Evolutionary conservation across 1,139 yeast species (phyloP).

Genomic region (Casaregolazyma lundiana): DNA sequence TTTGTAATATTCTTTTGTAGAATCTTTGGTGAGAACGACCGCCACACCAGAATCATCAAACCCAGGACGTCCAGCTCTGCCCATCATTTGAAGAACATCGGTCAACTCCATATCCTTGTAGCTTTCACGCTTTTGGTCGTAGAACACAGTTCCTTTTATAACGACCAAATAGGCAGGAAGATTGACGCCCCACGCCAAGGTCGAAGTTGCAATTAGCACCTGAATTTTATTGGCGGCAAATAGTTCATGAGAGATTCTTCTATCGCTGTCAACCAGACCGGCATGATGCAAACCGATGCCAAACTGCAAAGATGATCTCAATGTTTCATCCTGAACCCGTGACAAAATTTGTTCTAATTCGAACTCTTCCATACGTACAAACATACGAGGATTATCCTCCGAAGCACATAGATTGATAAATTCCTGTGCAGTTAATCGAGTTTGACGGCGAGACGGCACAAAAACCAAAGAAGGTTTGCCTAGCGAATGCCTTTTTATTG

Average conservation of each 20-base stretch:
- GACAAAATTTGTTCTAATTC: constrained; percentile 63
- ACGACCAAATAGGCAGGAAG: constrained; percentile 92
- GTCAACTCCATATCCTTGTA: constrained; percentile 89
- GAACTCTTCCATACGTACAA: constrained; percentile 68
- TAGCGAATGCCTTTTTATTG: constrained; percentile 94
- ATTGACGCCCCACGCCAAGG: constrained; percentile 97
- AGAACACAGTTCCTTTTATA: constrained; percentile 88
- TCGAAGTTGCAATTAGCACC: constrained; percentile 87
- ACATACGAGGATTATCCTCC: constrained; percentile 89
- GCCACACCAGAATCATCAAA: constrained; percentile 95
- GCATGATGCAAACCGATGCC: constrained; percentile 99
- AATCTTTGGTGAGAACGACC: constrained; percentile 86
- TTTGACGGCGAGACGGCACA: constrained; percentile 96
- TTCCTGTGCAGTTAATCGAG: constrained; percentile 90
- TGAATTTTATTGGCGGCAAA: constrained; percentile 86
- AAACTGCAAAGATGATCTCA: constrained; percentile 77
- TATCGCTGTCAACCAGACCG: constrained; percentile 86
- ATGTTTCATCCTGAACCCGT: constrained; percentile 82
- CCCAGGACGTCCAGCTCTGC: constrained; percentile 96
- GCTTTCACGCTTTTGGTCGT: constrained; percentile 75
- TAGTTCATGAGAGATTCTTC: constrained; percentile 78
- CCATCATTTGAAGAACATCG: constrained; percentile 87
- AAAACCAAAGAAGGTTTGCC: constrained; percentile 87
- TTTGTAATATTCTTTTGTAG: constrained; percentile 87
- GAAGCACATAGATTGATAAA: constrained; percentile 89